Conservation (phyloP, 2,329 filamentous ascomycete species). For the Ophiostoma australiae region DNA sequence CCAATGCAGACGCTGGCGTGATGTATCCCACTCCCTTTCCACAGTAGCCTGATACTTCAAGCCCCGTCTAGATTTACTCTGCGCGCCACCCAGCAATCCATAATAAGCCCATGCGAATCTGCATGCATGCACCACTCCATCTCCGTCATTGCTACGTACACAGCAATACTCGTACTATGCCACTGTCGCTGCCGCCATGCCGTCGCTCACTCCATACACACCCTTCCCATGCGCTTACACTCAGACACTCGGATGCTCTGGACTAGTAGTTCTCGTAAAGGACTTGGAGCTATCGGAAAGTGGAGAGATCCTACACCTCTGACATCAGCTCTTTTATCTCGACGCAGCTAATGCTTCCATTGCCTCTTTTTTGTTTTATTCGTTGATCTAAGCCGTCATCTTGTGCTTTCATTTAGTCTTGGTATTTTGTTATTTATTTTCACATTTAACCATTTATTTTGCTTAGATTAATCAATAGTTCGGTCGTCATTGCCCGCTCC, state of each 20-base stretch:
- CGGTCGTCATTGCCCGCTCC: conserved; percentile 7
- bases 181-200: not conserved
- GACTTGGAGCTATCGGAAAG: conserved; percentile 17
- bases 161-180: not conserved
- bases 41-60: conserved; percentile 14
- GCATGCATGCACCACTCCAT: conserved; percentile 16
- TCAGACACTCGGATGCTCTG: not conserved
- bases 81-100: conserved; percentile 6
- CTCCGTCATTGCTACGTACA: not conserved
- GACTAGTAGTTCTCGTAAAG: not conserved
- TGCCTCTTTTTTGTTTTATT: not conserved
- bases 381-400: not conserved
- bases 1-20: not conserved
- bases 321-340: conserved; percentile 21
- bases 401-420: not conserved
- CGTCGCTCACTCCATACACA: conserved; percentile 5
- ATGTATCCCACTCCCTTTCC: conserved; percentile 10
- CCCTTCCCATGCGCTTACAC: not conserved
- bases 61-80: conserved; percentile 10
- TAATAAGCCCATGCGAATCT: conserved; percentile 11
- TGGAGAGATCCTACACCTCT: conserved; percentile 19
- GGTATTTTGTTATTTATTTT: not conserved
- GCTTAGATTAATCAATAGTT: not conserved
- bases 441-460: not conserved
- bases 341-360: not conserved